Percentiles rank a stretch among this genome's conserved stretches.
Evolutionary conservation across 306 rosid genomes (phyloP).

Genomic region (Mucuna pruriens): DNA sequence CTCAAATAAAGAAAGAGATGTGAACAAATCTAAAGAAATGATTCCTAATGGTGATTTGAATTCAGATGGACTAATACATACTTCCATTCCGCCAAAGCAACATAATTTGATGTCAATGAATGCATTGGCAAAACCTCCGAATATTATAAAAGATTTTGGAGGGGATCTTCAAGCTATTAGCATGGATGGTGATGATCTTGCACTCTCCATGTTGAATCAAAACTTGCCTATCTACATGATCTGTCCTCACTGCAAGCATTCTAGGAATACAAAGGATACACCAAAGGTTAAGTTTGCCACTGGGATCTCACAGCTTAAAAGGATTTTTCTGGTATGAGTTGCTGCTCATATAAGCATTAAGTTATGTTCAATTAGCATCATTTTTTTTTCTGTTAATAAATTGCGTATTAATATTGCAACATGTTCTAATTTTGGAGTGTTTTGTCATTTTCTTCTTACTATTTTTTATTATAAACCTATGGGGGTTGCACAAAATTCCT

Average conservation of each 20-base stretch:
- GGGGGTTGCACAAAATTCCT: slow-evolving; percentile 20
- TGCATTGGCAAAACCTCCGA: slow-evolving; percentile 42
- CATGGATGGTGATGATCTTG: slow-evolving; percentile 63
- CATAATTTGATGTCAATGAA: slow-evolving; percentile 50
- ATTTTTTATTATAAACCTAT: not conserved
- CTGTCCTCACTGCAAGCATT: slow-evolving; percentile 85
- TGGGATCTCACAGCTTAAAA: slow-evolving; percentile 87
- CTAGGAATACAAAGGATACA: slow-evolving; percentile 62
- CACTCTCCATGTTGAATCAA: slow-evolving; percentile 72
- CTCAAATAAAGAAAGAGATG: slow-evolving; percentile 56
- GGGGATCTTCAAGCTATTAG: slow-evolving; percentile 57
- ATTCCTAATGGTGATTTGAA: slow-evolving; percentile 51
- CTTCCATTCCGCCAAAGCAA: slow-evolving; percentile 48
- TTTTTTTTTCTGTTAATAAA: not conserved
- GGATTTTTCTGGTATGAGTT: slow-evolving; percentile 81
- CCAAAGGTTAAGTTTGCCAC: slow-evolving; percentile 72
- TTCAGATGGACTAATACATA: slow-evolving; percentile 44
- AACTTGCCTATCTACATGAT: slow-evolving; percentile 85
- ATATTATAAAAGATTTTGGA: slow-evolving; percentile 52
- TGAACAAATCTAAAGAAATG: slow-evolving; percentile 55
- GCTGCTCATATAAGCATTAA: slow-evolving; percentile 29
- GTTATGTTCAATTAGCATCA: slow-evolving; percentile 21
- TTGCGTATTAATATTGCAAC: slow-evolving; percentile 15
- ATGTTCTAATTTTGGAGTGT: slow-evolving; percentile 29
- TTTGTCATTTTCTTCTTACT: slow-evolving; percentile 14